These are phyloP conservation scores for Diplodia seriata DNA, from an alignment of 2,329 filamentous ascomycete species.

Conservation along the genomic window DNA sequence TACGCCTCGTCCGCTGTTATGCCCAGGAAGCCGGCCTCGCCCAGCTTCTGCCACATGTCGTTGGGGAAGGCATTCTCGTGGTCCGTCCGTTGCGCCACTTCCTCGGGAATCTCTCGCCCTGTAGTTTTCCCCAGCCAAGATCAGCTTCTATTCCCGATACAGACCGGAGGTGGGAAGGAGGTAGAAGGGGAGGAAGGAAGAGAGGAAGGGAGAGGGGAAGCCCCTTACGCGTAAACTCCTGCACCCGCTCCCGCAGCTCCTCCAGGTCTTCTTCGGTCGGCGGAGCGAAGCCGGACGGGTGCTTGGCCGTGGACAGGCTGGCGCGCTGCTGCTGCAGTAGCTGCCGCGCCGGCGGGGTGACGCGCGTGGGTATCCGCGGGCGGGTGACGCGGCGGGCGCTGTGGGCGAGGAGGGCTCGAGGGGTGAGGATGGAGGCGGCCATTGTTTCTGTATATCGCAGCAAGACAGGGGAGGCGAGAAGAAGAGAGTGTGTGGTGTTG, in stretches of 20 bases:
- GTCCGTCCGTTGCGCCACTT: constrained; percentile 84
- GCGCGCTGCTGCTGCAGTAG: constrained; percentile 13
- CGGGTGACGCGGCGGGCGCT: constrained; percentile 21
- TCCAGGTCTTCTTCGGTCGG: constrained; percentile 76
- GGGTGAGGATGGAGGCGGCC: constrained; percentile 8
- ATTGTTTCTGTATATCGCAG: constrained; percentile 4
- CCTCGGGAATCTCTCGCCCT: constrained; percentile 83
- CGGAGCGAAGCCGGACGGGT: constrained; percentile 70
- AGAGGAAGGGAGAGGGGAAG: background rate
- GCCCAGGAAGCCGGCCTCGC: constrained; percentile 87
- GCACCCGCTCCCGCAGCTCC: constrained; percentile 82
- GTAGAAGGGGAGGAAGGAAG: too few species aligned
- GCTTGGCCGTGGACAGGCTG: constrained; percentile 55
- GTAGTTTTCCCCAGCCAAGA: background rate
- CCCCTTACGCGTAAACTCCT: constrained; percentile 76
- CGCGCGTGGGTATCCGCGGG: background rate
- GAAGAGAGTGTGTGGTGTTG: background rate
- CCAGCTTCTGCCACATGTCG: constrained; percentile 92
- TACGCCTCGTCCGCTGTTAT: constrained; percentile 93
- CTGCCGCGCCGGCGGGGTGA: background rate
- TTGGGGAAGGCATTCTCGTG: constrained; percentile 84
- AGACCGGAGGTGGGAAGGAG: background rate
- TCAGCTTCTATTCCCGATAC: background rate
- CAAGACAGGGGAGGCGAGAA: background rate
- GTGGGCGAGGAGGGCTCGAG: constrained; percentile 20